Conservation (phyloP, 2,329 filamentous ascomycete genomes). For the Coniosporium uncinatum region DNA sequence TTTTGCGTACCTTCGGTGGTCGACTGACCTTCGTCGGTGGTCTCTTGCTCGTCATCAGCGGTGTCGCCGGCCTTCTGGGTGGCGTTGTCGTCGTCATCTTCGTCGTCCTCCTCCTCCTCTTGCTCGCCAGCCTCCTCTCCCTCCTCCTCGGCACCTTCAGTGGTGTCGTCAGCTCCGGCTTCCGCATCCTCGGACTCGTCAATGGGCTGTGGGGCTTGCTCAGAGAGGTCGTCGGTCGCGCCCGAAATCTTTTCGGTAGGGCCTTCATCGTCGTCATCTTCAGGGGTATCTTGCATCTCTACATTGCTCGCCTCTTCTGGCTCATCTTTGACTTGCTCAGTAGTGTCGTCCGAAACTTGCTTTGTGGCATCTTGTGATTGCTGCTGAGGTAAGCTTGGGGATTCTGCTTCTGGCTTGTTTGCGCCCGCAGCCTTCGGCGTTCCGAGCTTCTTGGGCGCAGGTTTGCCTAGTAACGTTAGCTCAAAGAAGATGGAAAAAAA, state of each 20-base stretch:
- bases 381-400: constrained; percentile 21
- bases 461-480: constrained; percentile 25
- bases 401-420: constrained; percentile 24
- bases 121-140: constrained; percentile 18
- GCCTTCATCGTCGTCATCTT: constrained; percentile 23
- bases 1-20: constrained; percentile 16
- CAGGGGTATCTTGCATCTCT: constrained; percentile 26
- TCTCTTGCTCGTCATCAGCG: constrained; percentile 18
- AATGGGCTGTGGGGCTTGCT: constrained; percentile 12
- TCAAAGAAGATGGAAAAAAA: constrained; percentile 28
- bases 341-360: too few relatives aligned
- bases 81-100: constrained; percentile 37
- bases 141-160: constrained; percentile 13
- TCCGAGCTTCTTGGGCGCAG: constrained; percentile 13
- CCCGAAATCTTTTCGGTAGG: constrained; percentile 33
- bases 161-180: constrained; percentile 24
- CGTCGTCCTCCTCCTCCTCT: constrained; percentile 30
- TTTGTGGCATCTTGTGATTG: constrained; percentile 20
- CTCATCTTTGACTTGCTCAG: constrained; percentile 15
- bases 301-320: constrained; percentile 22
- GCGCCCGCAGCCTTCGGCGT: constrained; percentile 10
- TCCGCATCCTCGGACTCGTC: constrained; percentile 38
- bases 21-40: constrained; percentile 10
- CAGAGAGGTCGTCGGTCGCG: constrained; percentile 35
- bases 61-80: constrained; percentile 35